Evolutionary conservation across 208 protist species (phyloP).

Genomic region (Herpetomonas samuelpessoai): DNA sequence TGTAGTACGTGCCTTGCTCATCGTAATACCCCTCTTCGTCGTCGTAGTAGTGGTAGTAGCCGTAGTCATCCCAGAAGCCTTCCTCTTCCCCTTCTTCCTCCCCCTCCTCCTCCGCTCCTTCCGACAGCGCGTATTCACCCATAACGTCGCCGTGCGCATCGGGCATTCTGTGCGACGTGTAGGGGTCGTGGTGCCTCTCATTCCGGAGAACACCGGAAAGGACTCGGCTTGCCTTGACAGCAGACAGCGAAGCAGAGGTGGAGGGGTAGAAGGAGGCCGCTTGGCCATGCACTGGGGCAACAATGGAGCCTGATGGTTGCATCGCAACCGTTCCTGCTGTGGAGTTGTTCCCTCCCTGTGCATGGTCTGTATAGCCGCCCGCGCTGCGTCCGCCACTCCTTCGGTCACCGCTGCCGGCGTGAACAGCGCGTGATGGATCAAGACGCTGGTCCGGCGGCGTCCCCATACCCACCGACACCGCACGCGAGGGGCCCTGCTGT

Average conservation of each 20-base stretch:
- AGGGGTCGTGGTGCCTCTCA: no score
- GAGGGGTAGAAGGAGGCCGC: neutral
- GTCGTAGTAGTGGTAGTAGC: constrained; percentile 26
- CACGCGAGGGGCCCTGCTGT: no score
- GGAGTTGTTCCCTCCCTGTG: neutral
- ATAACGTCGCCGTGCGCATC: neutral
- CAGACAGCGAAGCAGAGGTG: no score
- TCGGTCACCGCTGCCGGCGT: no score
- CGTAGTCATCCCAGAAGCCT: constrained; percentile 29
- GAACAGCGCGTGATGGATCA: no score
- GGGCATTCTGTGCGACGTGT: no score
- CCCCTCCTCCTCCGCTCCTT: neutral
- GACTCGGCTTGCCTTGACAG: no score
- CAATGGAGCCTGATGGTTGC: neutral
- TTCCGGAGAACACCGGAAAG: neutral
- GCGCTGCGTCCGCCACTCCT: neutral
- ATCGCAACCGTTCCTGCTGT: neutral
- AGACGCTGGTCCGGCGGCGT: no score
- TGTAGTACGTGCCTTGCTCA: constrained; percentile 26
- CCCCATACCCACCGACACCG: no score
- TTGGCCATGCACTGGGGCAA: neutral
- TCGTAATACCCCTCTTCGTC: constrained; percentile 38
- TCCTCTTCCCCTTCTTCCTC: constrained; percentile 17
- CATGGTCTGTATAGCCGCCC: neutral
- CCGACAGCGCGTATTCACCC: no score